phyloP scores from a whole-genome alignment of 2,329 filamentous ascomycete species.

The Whalleya microplaca region DNA sequence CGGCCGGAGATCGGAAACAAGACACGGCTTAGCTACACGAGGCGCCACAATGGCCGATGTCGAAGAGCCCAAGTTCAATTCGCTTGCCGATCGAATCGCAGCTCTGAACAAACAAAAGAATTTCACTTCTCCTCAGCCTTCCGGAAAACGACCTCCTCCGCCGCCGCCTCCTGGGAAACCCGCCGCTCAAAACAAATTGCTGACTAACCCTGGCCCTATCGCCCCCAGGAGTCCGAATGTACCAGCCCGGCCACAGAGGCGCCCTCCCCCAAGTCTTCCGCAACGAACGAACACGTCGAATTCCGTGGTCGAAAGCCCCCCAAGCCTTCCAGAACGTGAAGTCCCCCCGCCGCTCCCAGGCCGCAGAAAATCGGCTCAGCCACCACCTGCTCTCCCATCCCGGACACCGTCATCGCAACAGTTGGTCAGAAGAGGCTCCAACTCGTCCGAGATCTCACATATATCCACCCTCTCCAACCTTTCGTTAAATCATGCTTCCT shows the following conservation, averaged over 20 bases:
- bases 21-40: no score
- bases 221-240: slow-evolving; percentile 41
- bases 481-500: slow-evolving; percentile 52
- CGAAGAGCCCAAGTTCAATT: slow-evolving; percentile 64
- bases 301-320: slow-evolving; percentile 28
- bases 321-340: slow-evolving; percentile 33
- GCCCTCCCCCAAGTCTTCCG: slow-evolving; percentile 43
- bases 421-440: slow-evolving; percentile 55
- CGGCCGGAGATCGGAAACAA: no score
- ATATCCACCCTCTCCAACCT: slow-evolving; percentile 57
- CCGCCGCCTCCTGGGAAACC: slow-evolving; percentile 51
- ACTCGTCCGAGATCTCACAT: slow-evolving; percentile 60
- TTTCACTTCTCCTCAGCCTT: slow-evolving; percentile 47
- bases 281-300: slow-evolving; percentile 40
- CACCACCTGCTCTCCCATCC: slow-evolving; percentile 54
- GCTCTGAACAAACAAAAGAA: slow-evolving; percentile 66
- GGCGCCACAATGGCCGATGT: slow-evolving; percentile 57
- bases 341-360: slow-evolving; percentile 43
- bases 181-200: slow-evolving; percentile 40
- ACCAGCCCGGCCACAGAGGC: slow-evolving; percentile 43
- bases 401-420: slow-evolving; percentile 52
- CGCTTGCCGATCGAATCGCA: slow-evolving; percentile 65
- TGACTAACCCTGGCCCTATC: slow-evolving; percentile 32
- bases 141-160: slow-evolving; percentile 46
- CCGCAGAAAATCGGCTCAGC: slow-evolving; percentile 42